Evolutionary conservation across 352 stramenopile species (phyloP).

Genomic region (Phytophthora citricola): DNA sequence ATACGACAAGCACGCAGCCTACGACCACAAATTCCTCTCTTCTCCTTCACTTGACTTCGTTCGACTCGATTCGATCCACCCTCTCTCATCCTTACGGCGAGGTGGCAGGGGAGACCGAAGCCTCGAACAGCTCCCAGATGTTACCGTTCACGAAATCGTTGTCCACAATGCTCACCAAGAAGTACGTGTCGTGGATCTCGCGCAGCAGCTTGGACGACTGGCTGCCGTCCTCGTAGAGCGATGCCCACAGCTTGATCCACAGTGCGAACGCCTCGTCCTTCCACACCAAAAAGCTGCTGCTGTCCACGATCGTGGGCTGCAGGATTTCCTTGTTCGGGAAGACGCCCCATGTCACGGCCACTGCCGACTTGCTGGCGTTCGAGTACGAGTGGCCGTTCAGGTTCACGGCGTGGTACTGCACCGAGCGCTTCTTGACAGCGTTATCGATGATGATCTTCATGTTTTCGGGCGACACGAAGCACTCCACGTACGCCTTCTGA

Average conservation of each 20-base stretch:
- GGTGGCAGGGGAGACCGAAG: conserved; percentile 22
- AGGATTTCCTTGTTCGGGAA: conserved; percentile 97
- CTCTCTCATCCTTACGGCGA: conserved; percentile 27
- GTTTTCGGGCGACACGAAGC: conserved; percentile 95
- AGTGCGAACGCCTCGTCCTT: conserved; percentile 98
- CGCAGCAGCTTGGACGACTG: conserved; percentile 93
- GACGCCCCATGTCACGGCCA: conserved; percentile 98
- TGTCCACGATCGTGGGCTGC: conserved; percentile 98
- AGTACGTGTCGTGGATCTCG: conserved; percentile 97
- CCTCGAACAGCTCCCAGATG: conserved; percentile 84
- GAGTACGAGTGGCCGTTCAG: conserved; percentile 90
- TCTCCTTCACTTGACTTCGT: conserved; percentile 16
- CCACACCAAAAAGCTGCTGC: conserved; percentile 95
- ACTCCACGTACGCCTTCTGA: conserved; percentile 99
- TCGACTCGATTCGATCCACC: background rate
- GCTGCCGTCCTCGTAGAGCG: conserved; percentile 94
- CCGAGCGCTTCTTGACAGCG: conserved; percentile 78
- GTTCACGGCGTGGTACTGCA: conserved; percentile 94
- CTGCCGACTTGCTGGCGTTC: conserved; percentile 91
- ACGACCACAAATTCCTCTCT: conserved; percentile 11
- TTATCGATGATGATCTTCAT: conserved; percentile 92
- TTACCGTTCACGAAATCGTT: conserved; percentile 96
- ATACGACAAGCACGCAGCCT: conserved; percentile 27
- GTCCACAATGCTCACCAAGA: conserved; percentile 98
- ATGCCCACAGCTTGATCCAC: conserved; percentile 97